Conservation (phyloP, 192 early-diverging fungal species). For the Phycomyces blakesleeanus region DNA sequence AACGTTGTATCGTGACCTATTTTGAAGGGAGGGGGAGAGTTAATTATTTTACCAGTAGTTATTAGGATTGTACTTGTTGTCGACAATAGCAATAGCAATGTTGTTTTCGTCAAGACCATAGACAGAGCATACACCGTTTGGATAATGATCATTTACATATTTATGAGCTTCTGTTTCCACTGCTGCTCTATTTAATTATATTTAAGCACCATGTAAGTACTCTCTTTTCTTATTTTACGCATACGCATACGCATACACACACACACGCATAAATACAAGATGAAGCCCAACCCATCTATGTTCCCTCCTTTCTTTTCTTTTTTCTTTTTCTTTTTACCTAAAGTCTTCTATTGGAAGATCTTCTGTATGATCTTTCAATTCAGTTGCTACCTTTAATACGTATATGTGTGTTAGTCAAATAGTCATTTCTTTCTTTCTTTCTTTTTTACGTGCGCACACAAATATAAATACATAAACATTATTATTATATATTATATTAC, state of each 20-base stretch:
- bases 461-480: not conserved
- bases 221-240: not conserved
- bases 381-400: not conserved
- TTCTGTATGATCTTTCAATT: not conserved
- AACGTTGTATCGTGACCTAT: not conserved
- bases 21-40: not conserved
- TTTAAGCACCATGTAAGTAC: not conserved
- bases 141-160: conserved; percentile 80
- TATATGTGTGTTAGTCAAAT: not conserved
- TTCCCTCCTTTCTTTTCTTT: no score
- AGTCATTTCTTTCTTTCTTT: no score
- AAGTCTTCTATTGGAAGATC: conserved; percentile 7
- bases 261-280: not conserved
- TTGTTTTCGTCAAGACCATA: conserved; percentile 48
- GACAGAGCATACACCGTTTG: conserved; percentile 68
- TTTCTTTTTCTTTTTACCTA: not conserved
- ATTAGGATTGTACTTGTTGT: conserved; percentile 86
- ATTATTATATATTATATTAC: conserved; percentile 15
- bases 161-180: conserved; percentile 58
- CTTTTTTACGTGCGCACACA: no score
- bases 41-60: conserved; percentile 80
- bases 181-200: conserved; percentile 22
- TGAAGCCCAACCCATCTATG: no score
- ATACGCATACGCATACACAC: not conserved
- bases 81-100: conserved; percentile 67